phyloP scores from a whole-genome alignment of 2,329 filamentous ascomycete genomes.

The Epichloe bromicola region DNA sequence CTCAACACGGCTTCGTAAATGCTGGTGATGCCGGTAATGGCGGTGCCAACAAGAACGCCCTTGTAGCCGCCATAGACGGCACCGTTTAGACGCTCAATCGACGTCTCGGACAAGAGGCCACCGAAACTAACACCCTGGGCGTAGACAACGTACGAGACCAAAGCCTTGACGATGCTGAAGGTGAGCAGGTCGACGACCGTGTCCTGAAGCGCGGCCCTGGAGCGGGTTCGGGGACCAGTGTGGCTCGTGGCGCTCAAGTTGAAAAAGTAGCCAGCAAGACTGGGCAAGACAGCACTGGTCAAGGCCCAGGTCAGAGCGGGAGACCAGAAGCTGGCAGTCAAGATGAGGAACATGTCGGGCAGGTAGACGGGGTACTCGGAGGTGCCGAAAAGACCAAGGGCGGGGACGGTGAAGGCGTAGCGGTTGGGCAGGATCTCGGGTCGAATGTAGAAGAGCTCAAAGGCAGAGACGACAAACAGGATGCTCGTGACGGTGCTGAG shows the following conservation, averaged over 20 bases:
- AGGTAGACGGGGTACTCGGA: constrained; percentile 50
- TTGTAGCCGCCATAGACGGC: constrained; percentile 61
- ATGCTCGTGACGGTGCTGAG: constrained; percentile 63
- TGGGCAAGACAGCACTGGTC: constrained; percentile 59
- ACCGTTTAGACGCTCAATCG: constrained; percentile 49
- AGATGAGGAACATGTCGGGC: constrained; percentile 68
- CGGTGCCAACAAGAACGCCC: constrained; percentile 54
- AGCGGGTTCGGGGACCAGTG: constrained; percentile 29
- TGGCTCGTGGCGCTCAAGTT: constrained; percentile 55
- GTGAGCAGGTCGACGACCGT: constrained; percentile 70
- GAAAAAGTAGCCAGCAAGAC: constrained; percentile 73
- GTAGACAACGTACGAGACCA: constrained; percentile 73
- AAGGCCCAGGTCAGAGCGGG: constrained; percentile 64
- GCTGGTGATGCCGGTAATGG: constrained; percentile 54
- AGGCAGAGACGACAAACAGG: constrained; percentile 50
- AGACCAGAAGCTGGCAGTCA: constrained; percentile 72
- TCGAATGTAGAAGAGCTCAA: constrained; percentile 61
- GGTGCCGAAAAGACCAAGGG: constrained; percentile 40
- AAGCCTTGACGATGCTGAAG: constrained; percentile 79
- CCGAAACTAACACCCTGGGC: constrained; percentile 49
- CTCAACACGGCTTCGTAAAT: constrained; percentile 68
- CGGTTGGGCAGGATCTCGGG: constrained; percentile 56
- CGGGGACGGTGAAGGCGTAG: constrained; percentile 61
- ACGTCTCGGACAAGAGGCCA: constrained; percentile 45
- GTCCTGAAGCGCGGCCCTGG: constrained; percentile 26